phyloP scores from a whole-genome alignment of 495 filamentous ascomycete genomes.

The Xylaria nigripes region DNA sequence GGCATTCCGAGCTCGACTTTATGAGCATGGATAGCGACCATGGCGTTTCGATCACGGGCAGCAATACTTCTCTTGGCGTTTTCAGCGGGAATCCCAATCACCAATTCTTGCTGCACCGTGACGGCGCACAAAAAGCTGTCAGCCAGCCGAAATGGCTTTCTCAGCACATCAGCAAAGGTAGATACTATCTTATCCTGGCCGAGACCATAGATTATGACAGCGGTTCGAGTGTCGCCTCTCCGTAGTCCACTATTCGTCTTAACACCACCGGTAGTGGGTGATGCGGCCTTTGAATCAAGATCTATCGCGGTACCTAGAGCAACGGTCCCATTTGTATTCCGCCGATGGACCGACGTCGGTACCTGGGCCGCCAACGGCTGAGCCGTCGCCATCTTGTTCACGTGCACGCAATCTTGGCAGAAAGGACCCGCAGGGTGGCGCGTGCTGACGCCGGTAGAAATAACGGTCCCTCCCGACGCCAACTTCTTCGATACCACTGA shows the following conservation, averaged over 20 bases:
- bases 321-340: slow-evolving; percentile 20
- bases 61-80: slow-evolving; percentile 47
- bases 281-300: slow-evolving; percentile 12
- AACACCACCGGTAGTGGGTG: slow-evolving; percentile 20
- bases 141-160: slow-evolving; percentile 54
- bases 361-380: slow-evolving; percentile 32
- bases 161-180: slow-evolving; percentile 59
- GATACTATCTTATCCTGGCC: slow-evolving; percentile 59
- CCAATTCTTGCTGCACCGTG: slow-evolving; percentile 41
- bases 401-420: slow-evolving; percentile 4
- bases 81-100: slow-evolving; percentile 49
- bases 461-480: slow-evolving; percentile 1
- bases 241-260: slow-evolving; percentile 29
- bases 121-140: slow-evolving; percentile 44
- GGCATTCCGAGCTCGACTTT: slow-evolving; percentile 62
- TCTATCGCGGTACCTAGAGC: slow-evolving; percentile 25
- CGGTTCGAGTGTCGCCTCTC: slow-evolving; percentile 43
- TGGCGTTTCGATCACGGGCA: slow-evolving; percentile 39
- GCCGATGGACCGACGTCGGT: slow-evolving; percentile 28
- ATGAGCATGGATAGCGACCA: slow-evolving; percentile 63
- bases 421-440: slow-evolving; percentile 2
- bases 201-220: slow-evolving; percentile 53
- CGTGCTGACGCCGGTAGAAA: slow-evolving; percentile 1
- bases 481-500: background rate
- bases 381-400: slow-evolving; percentile 27